Base-by-base conservation (phyloP, 371 early-diverging fungal species). In the Chytridium lagenaria region DNA sequence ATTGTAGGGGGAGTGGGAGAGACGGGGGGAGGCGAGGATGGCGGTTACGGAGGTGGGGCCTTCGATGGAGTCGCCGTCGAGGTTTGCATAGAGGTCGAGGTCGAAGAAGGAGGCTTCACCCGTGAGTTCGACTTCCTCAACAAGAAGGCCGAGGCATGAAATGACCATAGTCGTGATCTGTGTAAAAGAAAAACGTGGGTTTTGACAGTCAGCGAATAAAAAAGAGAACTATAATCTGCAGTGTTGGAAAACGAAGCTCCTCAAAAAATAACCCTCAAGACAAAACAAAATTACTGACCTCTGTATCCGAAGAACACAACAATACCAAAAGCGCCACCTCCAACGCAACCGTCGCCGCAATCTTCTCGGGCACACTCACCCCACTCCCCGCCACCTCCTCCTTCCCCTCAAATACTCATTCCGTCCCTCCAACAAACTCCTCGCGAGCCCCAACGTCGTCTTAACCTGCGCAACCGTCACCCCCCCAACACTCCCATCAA, bases 271-370 rank as follows among this genome's bases (percentile, higher is more conserved):
- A n/a, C n/a, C n/a, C n/a, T n/a, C n/a, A 81, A 16, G 90, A 84
- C 2, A 89, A 88, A 71, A 86, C 84, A 0, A 87, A 82, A 1
- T 67, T 38, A 67, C 90, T 88, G 66, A 93, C 89, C 63, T 91
- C 93, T 19, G 89, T 85, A 69, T 93, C 92, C 0, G 93, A 82
- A 10, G 90, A 90, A 70, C 94, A 93, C 23, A 95, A 75, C 10
- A 92, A 76, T 2, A 94, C 90, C 16, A 94, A 77, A 10, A 95
- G 84, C 0, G 92, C 90, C 28, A 92, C 89, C 75, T 95, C 95
- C 40, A 94, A 73, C 0, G 90, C 89, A 40, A 92, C 89, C 31
- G 88, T 85, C 5, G 93, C 90, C 50, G 89, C 88, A 34, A 91
- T 74, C 36, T 92, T 78, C 72, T 93, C 93, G 2, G 86, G 86